These are phyloP conservation scores for Aspergillus luchuensis DNA, from an alignment of 2,329 filamentous ascomycete genomes.

Conservation along the genomic window DNA sequence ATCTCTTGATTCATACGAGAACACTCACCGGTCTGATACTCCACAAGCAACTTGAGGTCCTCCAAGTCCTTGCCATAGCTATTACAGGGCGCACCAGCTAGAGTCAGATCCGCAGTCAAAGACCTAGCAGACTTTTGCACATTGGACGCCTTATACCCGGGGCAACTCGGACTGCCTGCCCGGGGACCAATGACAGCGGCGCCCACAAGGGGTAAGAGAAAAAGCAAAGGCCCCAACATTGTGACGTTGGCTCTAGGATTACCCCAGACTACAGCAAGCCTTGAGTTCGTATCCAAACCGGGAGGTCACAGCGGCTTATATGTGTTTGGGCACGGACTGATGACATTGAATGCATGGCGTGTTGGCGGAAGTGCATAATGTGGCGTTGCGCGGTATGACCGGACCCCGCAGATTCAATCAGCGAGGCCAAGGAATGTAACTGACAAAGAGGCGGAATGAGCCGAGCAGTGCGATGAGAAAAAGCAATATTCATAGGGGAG, in stretches of 20 bases:
- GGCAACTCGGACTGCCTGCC: constrained; percentile 29
- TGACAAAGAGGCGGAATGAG: background rate
- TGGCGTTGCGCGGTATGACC: constrained; percentile 8
- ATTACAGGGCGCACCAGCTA: constrained; percentile 68
- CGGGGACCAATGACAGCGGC: constrained; percentile 27
- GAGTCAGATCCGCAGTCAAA: constrained; percentile 68
- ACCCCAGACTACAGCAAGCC: background rate
- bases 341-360: constrained; percentile 4
- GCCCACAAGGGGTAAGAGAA: constrained; percentile 32
- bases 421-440: constrained; percentile 1
- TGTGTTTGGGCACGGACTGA: background rate
- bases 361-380: background rate
- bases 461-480: background rate
- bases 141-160: constrained; percentile 43
- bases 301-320: constrained; percentile 13
- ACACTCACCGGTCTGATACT: constrained; percentile 60
- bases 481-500: background rate
- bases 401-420: constrained; percentile 9
- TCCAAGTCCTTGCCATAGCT: constrained; percentile 60
- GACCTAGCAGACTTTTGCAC: constrained; percentile 42
- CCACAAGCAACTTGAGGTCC: constrained; percentile 59
- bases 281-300: background rate
- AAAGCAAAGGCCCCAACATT: constrained; percentile 31
- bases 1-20: background rate
- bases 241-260: constrained; percentile 6